Evolutionary conservation across 164 flowering plant species (phyloP).

Genomic region (Nymphaea colorata): DNA sequence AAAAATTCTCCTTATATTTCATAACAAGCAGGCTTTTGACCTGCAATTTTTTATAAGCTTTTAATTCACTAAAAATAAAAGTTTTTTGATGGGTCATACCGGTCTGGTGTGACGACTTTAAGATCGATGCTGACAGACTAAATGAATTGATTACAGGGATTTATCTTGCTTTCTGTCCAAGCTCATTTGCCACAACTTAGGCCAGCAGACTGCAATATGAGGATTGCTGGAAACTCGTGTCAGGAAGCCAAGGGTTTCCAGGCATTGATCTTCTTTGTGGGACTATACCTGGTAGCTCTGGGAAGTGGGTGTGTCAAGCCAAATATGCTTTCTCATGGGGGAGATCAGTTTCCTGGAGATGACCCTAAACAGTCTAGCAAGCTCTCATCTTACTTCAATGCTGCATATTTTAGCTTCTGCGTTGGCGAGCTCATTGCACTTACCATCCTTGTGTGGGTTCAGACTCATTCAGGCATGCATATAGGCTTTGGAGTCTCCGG

Average conservation of each 20-base stretch:
- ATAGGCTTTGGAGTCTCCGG: conserved; percentile 91
- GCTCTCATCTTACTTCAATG: conserved; percentile 87
- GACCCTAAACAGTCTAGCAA: conserved; percentile 42
- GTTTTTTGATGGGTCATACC: background rate
- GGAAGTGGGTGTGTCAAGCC: conserved; percentile 98
- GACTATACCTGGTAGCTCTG: conserved; percentile 62
- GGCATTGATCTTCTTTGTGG: conserved; percentile 42
- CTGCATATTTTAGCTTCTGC: conserved; percentile 87
- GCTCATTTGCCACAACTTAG: conserved; percentile 83
- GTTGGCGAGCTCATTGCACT: conserved; percentile 86
- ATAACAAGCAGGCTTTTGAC: no score
- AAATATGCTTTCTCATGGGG: conserved; percentile 94
- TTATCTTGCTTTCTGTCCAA: conserved; percentile 66
- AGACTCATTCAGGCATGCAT: conserved; percentile 93
- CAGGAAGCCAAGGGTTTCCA: conserved; percentile 40
- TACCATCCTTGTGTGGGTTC: conserved; percentile 77
- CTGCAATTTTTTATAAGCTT: no score
- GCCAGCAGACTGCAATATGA: conserved; percentile 71
- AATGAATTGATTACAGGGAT: conserved; percentile 14
- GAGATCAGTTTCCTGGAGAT: conserved; percentile 51
- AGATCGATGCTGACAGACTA: background rate
- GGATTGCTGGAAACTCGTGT: conserved; percentile 17
- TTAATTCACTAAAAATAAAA: no score
- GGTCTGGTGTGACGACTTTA: background rate
- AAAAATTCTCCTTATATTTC: no score